These are phyloP conservation scores for Venturia carpophila DNA, from an alignment of 2,329 filamentous ascomycete species.

Conservation along the genomic window DNA sequence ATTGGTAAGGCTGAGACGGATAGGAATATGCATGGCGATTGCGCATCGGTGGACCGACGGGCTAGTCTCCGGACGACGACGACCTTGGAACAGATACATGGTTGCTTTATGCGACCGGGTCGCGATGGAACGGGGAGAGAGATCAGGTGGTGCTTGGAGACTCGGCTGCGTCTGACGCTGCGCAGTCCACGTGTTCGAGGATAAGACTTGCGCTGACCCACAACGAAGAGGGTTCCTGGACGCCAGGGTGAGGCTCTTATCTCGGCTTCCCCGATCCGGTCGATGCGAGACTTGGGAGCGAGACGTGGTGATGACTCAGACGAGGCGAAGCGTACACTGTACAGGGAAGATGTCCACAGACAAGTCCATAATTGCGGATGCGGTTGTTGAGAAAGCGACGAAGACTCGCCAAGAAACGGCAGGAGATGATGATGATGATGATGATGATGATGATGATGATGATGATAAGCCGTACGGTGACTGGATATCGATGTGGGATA, in stretches of 20 bases:
- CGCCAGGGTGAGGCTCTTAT: background rate
- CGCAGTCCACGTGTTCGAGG: background rate
- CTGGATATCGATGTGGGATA: background rate
- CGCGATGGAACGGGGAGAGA: background rate
- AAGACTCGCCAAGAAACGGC: background rate
- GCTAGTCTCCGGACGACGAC: background rate
- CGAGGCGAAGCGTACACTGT: no score
- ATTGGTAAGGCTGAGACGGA: conserved; percentile 2
- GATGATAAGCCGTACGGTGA: background rate
- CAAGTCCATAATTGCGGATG: background rate
- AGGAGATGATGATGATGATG: background rate
- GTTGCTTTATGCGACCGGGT: no score
- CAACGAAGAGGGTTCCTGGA: background rate
- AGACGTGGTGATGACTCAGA: background rate
- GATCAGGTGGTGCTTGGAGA: background rate
- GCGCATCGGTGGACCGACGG: background rate
- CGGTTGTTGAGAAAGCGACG: background rate
- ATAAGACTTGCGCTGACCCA: background rate
- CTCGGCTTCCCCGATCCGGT: background rate
- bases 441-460: background rate
- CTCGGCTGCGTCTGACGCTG: background rate
- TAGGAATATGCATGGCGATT: background rate
- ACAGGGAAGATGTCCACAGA: no score
- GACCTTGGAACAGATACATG: no score
- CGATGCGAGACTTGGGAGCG: background rate